phyloP scores from a whole-genome alignment of 768 basidiomycete species.

The Boletus huronensis region DNA sequence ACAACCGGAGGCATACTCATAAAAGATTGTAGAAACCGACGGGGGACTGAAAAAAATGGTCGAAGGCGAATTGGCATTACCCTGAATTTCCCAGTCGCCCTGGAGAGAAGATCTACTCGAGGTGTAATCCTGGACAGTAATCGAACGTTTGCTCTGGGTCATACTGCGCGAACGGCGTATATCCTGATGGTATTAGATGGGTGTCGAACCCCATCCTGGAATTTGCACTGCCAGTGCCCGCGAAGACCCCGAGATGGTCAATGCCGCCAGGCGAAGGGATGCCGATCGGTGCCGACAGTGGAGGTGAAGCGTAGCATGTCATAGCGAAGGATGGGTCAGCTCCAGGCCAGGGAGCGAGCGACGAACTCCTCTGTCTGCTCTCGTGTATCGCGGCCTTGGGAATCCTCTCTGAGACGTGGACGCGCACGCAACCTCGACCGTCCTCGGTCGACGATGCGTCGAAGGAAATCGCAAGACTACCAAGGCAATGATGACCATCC shows the following conservation, averaged over 20 bases:
- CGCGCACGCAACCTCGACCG: constrained; percentile 71
- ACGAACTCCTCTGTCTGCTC: constrained; percentile 16
- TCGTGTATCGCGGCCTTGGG: constrained; percentile 6
- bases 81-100: neutral
- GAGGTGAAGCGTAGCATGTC: constrained; percentile 29
- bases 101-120: constrained; percentile 19
- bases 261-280: constrained; percentile 34
- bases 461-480: constrained; percentile 68
- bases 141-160: constrained; percentile 27
- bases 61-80: neutral
- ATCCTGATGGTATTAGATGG: constrained; percentile 23
- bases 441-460: constrained; percentile 61
- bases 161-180: constrained; percentile 31
- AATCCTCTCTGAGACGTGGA: constrained; percentile 54
- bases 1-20: constrained; percentile 14
- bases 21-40: constrained; percentile 2
- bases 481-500: constrained; percentile 44
- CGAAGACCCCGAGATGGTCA: constrained; percentile 50
- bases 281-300: constrained; percentile 38
- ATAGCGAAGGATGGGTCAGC: constrained; percentile 16
- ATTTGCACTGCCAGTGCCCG: constrained; percentile 45
- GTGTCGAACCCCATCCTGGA: constrained; percentile 24
- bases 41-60: neutral
- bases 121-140: constrained; percentile 25
- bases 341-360: constrained; percentile 28